A percentile compares a stretch with the other conserved stretches of the same genome.
Evolutionary conservation across 1,284 basidiomycete genomes (phyloP).

Genomic region (Heterobasidion irregulare): DNA sequence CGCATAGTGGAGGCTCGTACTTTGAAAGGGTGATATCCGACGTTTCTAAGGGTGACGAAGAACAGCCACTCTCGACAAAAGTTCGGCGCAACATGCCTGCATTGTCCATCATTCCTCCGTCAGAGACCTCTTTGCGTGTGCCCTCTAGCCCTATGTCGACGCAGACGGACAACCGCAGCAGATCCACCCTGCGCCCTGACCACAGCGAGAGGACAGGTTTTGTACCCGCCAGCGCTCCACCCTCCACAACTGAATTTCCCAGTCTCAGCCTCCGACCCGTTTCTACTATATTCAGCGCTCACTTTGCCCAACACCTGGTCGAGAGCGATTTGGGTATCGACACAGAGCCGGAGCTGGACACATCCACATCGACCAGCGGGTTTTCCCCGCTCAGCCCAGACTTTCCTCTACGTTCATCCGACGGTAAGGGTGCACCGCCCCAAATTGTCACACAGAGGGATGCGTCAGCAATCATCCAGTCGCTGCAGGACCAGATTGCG

Average conservation of each 20-base stretch:
- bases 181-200: slow-evolving; percentile 1
- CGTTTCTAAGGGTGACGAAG: not conserved
- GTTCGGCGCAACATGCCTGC: slow-evolving; percentile 2
- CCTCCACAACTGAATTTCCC: slow-evolving; percentile 52
- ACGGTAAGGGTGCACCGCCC: slow-evolving; percentile 21
- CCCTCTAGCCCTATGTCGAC: slow-evolving; percentile 2
- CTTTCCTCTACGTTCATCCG: slow-evolving; percentile 22
- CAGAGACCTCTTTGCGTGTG: slow-evolving; percentile 6
- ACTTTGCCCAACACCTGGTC: slow-evolving; percentile 58
- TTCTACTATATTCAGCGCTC: slow-evolving; percentile 65
- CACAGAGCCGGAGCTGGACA: slow-evolving; percentile 36
- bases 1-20: not conserved
- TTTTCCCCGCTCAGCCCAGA: slow-evolving; percentile 49
- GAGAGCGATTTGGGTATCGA: slow-evolving; percentile 24
- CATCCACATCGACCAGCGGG: slow-evolving; percentile 30
- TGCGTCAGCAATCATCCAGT: slow-evolving; percentile 37
- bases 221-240: slow-evolving; percentile 53
- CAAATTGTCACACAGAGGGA: slow-evolving; percentile 23
- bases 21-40: not conserved
- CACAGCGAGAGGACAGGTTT: slow-evolving; percentile 26
- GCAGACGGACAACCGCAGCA: slow-evolving; percentile 1
- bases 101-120: slow-evolving; percentile 8
- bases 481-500: slow-evolving; percentile 55
- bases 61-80: not conserved
- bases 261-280: slow-evolving; percentile 65